Conservation (phyloP, 495 filamentous ascomycete genomes). For the Penicillium daleae region DNA sequence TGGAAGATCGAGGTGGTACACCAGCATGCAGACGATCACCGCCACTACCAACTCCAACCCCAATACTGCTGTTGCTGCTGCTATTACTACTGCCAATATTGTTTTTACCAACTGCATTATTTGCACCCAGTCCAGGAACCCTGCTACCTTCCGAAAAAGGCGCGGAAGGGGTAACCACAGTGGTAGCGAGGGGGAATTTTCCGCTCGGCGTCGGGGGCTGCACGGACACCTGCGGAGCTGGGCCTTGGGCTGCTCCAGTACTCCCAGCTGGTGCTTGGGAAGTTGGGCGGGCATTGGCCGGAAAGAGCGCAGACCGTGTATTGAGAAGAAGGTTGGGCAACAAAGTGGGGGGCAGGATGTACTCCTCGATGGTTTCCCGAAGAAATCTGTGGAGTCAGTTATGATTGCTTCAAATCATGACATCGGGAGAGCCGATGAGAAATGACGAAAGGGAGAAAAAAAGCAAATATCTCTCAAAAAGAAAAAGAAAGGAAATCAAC, state of each 20-base stretch:
- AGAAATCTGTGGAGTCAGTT: constrained; percentile 65
- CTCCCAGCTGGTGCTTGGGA: constrained; percentile 27
- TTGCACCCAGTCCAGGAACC: constrained; percentile 5
- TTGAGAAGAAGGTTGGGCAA: constrained; percentile 75
- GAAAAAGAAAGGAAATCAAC: constrained; percentile 9
- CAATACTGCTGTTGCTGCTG: constrained; percentile 8
- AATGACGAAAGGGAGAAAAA: constrained; percentile 15
- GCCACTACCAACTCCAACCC: constrained; percentile 7
- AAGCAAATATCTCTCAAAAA: constrained; percentile 15
- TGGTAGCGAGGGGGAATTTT: constrained; percentile 16
- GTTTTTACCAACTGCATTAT: constrained; percentile 24
- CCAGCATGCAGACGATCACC: constrained; percentile 12
- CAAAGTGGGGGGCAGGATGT: constrained; percentile 66
- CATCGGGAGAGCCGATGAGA: constrained; percentile 17
- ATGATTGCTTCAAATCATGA: constrained; percentile 28
- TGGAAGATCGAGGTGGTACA: neutral
- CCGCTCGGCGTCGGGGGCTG: constrained; percentile 29
- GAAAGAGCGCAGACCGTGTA: constrained; percentile 75
- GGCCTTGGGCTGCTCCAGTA: constrained; percentile 26
- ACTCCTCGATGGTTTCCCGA: constrained; percentile 66
- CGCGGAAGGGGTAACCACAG: constrained; percentile 4
- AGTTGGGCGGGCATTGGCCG: constrained; percentile 65
- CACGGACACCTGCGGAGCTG: constrained; percentile 37
- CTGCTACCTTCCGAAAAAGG: constrained; percentile 15
- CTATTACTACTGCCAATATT: constrained; percentile 24